Conservation (phyloP, 2,329 filamentous ascomycete species). For the Fusarium hainanense region DNA sequence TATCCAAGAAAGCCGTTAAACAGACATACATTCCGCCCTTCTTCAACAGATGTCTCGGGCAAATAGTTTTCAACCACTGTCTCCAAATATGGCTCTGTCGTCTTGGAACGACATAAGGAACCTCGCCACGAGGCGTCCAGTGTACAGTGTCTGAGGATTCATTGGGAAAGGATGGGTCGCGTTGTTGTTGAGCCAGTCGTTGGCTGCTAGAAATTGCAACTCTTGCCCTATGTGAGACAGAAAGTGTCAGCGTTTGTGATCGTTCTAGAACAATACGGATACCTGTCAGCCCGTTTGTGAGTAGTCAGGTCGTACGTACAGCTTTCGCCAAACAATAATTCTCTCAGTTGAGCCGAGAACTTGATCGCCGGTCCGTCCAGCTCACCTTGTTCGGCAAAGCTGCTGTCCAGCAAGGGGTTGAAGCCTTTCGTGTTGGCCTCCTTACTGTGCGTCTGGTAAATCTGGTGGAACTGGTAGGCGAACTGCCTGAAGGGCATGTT, state of each 20-base stretch:
- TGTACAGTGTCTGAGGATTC: conserved; percentile 63
- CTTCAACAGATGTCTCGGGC: conserved; percentile 35
- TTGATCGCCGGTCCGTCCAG: conserved; percentile 59
- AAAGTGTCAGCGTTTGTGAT: conserved; percentile 26
- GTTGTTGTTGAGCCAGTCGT: conserved; percentile 59
- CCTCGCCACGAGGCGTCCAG: conserved; percentile 63
- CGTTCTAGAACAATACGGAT: conserved; percentile 23
- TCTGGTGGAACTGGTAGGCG: conserved; percentile 68
- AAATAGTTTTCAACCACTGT: conserved; percentile 29
- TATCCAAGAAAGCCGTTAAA: conserved; percentile 29
- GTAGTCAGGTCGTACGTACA: conserved; percentile 54
- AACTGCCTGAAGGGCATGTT: conserved; percentile 71
- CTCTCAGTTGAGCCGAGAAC: conserved; percentile 59
- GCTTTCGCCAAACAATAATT: conserved; percentile 56
- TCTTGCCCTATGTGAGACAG: conserved; percentile 49
- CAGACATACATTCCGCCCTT: conserved; percentile 1
- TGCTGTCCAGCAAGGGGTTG: conserved; percentile 64
- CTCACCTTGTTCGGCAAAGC: conserved; percentile 56
- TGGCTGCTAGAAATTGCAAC: conserved; percentile 57
- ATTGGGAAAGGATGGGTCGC: conserved; percentile 60
- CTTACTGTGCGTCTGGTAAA: conserved; percentile 67
- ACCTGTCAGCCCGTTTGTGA: neutral
- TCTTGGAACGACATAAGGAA: conserved; percentile 67
- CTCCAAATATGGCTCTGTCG: conserved; percentile 60
- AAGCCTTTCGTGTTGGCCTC: conserved; percentile 63